Evolutionary conservation across 2,329 filamentous ascomycete genomes (phyloP), one percentile per base, ranked within the genome.

Genomic region (Xenoacremonium recifei): DNA sequence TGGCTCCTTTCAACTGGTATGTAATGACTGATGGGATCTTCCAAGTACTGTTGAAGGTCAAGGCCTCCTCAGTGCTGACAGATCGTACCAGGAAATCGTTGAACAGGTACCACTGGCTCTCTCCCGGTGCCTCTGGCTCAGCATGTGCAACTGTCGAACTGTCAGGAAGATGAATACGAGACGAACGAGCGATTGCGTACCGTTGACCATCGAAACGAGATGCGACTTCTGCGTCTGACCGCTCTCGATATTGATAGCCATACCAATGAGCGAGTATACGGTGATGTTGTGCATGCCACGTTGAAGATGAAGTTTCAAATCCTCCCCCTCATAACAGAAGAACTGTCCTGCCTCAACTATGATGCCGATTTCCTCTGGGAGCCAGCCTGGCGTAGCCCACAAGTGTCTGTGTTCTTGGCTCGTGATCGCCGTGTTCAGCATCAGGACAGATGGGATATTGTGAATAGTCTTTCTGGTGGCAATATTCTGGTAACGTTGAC

Each of bases 1-100:
- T 88, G 27, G 82, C 84, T 25, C 82, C 74, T 64, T 92, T 95
- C 20, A 86, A 70, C 62, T 99, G 93, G 66, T 88, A 99, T 4
- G 88, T 77, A 39, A 99, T 70, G 5, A 97, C 85, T 11, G 89
- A 90, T 1, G 93, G 93, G 37, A 89, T 76, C 69, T 97, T 99
- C 93, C 93, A 99, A 15, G 83, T 78, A 4, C 89, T 82, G 48
- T 92, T 91, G 65, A 97, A 99, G 18, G 85, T 83, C 15, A 97
- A 72, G 1, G 92, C 95, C 61, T 99, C 92, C 47, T 90, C 84
- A 20, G 80, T 78, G 21, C 84, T 80, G 13, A 96, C 80, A 9
- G 85, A 83, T 11, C 87, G 82, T 17, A 99, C 95, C 25, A 96
- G 69, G 58, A 99, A 99, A 66, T 99, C 93, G 55, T 99, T 99